Percentiles rank a stretch among this genome's conserved stretches.
Conservation (phyloP, 1,284 basidiomycete genomes). For the Ustilago nuda region DNA sequence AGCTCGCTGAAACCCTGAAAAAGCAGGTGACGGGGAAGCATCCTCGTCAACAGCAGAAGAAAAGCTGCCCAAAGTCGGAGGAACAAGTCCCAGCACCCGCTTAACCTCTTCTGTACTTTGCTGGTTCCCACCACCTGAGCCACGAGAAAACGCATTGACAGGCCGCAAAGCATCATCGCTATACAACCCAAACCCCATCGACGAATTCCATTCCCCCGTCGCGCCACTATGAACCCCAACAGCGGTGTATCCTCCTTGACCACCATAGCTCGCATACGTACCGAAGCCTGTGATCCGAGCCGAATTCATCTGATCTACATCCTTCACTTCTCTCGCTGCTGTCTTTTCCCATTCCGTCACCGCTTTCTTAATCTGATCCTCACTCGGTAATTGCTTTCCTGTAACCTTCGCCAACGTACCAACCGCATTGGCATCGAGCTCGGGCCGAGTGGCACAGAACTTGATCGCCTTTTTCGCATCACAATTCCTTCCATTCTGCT, state of each 20-base stretch:
- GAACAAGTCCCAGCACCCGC: constrained; percentile 11
- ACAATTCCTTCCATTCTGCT: constrained; percentile 24
- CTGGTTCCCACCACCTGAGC: not conserved
- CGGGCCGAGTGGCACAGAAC: constrained; percentile 37
- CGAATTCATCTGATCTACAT: constrained; percentile 38
- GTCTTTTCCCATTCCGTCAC: constrained; percentile 28
- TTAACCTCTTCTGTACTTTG: constrained; percentile 17
- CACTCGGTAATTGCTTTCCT: constrained; percentile 16
- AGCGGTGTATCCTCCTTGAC: constrained; percentile 28
- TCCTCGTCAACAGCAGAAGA: constrained; percentile 33
- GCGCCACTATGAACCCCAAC: constrained; percentile 41
- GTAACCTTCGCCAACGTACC: constrained; percentile 33
- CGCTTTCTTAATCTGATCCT: constrained; percentile 12
- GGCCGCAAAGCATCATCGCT: constrained; percentile 21
- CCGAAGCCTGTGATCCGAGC: constrained; percentile 41
- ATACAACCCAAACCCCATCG: constrained; percentile 37
- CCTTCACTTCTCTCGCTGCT: constrained; percentile 26
- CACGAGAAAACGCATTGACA: not conserved
- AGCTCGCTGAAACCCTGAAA: constrained; percentile 37
- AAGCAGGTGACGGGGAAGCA: constrained; percentile 21
- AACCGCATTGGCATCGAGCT: constrained; percentile 18
- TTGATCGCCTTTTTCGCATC: constrained; percentile 28
- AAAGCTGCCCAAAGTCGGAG: constrained; percentile 36
- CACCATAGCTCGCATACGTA: constrained; percentile 39
- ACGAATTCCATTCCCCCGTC: constrained; percentile 45